Evolutionary conservation across 306 rosid species (phyloP).

Genomic region (Fagus sylvatica): DNA sequence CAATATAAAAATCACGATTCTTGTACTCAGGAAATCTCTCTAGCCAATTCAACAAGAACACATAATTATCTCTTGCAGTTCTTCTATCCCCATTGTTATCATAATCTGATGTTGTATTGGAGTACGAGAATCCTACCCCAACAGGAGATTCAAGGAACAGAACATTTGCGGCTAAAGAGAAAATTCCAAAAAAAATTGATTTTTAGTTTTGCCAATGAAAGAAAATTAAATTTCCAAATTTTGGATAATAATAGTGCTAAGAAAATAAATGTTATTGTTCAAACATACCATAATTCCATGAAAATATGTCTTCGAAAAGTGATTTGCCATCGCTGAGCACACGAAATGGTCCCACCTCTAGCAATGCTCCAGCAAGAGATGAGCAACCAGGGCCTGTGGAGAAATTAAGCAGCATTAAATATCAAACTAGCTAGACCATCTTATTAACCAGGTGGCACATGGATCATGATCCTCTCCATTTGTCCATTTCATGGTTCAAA

Average conservation of each 20-base stretch:
- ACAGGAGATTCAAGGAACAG: slow-evolving; percentile 85
- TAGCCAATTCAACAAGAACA: slow-evolving; percentile 81
- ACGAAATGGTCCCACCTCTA: slow-evolving; percentile 90
- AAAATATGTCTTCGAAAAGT: slow-evolving; percentile 49
- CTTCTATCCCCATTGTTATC: slow-evolving; percentile 50
- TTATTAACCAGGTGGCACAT: too few relatives aligned
- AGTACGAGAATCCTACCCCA: slow-evolving; percentile 95
- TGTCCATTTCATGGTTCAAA: too few relatives aligned
- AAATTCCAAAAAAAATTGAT: not conserved
- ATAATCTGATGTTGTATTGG: slow-evolving; percentile 76
- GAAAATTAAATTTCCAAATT: not conserved
- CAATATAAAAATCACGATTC: slow-evolving; percentile 59
- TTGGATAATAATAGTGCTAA: not conserved
- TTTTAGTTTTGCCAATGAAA: not conserved
- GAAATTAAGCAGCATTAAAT: not conserved
- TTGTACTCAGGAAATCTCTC: slow-evolving; percentile 88
- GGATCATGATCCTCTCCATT: too few relatives aligned
- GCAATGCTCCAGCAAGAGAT: slow-evolving; percentile 95
- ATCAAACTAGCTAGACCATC: too few relatives aligned
- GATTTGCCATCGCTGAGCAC: slow-evolving; percentile 90
- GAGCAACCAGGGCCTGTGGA: slow-evolving; percentile 92
- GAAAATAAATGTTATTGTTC: too few relatives aligned
- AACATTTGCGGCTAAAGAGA: slow-evolving; percentile 75
- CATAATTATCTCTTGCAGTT: slow-evolving; percentile 70
- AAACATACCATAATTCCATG: slow-evolving; percentile 75